Base-by-base conservation (phyloP, 176 grass and related monocot species). In the Zea luxurians region DNA sequence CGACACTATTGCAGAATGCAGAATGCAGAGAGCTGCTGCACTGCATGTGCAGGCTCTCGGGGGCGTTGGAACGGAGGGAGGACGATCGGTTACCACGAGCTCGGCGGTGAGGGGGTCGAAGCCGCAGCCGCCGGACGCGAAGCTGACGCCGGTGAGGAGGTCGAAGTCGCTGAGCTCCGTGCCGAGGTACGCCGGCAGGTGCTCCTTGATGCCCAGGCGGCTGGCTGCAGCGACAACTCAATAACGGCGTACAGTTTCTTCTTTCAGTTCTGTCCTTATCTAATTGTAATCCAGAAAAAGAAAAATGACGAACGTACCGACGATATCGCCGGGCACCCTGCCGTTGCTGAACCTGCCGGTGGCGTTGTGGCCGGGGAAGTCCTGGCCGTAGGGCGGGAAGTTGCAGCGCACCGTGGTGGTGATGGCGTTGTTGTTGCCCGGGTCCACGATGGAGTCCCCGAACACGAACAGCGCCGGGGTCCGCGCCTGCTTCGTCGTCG, bases 311-410 rank as follows among this genome's bases (percentile, higher is more conserved):
- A 21, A 12, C 61, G 41, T 89, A 92, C 93, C 93, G 53, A 90
- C 12, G n/a, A 96, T 82, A 74, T 96, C 90, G 52, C 84, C 41
- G 70, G 90, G 90, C 43, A 92, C 50, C 78, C 74, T 89, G 53
- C 93, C 93, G 64, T 96, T 96, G 82, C 93, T 96, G 82, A 96
- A 92, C 53, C 93, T 44, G 15, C 93, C 90, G 42, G 93, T 96
- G 53, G 93, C 85, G 18, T 78, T 66, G 74, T 81, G 85, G 18
- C 77, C 67, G 43, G 79, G 74, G 81, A 96, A 96, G 68, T 96
- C 88, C 78, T 90, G 74, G 49, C 93, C 93, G 67, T 96, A 96
- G 13, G 90, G 93, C 10, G 82, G 8, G 65, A 90, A 88, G 84
- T 96, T 81, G 84, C 55, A 78, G 13, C 78, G 83, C 13, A 86